A percentile compares a stretch with the other conserved stretches of the same genome.
Conservation (phyloP, 2,329 filamentous ascomycete genomes). For the Fusarium ramigenum region DNA sequence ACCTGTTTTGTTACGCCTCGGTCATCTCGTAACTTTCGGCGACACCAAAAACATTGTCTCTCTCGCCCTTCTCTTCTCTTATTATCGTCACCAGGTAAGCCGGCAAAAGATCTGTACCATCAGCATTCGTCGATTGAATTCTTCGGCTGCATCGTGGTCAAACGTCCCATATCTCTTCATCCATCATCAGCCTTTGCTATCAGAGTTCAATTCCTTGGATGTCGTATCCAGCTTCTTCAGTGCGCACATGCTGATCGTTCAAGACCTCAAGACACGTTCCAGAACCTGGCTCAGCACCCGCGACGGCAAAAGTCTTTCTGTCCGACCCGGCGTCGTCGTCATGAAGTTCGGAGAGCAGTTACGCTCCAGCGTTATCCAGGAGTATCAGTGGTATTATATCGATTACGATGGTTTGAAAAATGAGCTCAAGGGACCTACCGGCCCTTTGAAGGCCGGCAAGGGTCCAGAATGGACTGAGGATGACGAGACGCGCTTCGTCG, state of each 20-base stretch:
- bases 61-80: conserved; percentile 9
- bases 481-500: conserved; percentile 89
- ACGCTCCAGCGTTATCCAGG: conserved; percentile 92
- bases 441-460: conserved; percentile 54
- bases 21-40: conserved; percentile 12
- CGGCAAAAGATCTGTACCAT: background rate
- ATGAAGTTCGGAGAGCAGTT: conserved; percentile 97
- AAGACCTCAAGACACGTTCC: conserved; percentile 58
- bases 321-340: conserved; percentile 63
- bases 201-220: conserved; percentile 18
- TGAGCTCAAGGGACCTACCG: conserved; percentile 79
- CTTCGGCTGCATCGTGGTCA: conserved; percentile 3
- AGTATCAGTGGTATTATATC: conserved; percentile 99
- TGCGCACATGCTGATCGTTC: conserved; percentile 61
- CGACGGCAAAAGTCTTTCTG: conserved; percentile 41
- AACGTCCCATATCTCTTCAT: background rate
- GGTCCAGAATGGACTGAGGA: conserved; percentile 84
- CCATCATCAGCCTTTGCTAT: background rate
- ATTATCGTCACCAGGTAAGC: conserved; percentile 32
- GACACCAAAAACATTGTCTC: conserved; percentile 20
- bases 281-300: conserved; percentile 53
- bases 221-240: conserved; percentile 25
- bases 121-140: conserved; percentile 9
- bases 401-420: conserved; percentile 94
- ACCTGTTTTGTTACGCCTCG: conserved; percentile 14